phyloP scores from a whole-genome alignment of 805 yeast species.

The Pichia gijzeniarum region DNA sequence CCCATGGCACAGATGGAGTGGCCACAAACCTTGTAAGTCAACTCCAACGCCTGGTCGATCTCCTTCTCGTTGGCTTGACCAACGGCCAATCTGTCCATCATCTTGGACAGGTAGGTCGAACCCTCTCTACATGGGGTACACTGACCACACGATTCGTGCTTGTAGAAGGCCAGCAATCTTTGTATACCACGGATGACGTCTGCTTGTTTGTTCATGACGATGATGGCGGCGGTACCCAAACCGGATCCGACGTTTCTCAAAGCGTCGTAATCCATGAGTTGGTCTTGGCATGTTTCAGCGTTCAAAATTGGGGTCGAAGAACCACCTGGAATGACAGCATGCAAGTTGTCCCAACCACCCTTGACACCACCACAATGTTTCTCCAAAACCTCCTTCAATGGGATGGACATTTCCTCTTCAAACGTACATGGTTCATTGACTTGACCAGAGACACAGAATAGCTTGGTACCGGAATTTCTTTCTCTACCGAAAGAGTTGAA shows the following conservation, averaged over 20 bases:
- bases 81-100: slow-evolving; percentile 73
- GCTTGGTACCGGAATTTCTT: slow-evolving; percentile 76
- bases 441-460: slow-evolving; percentile 83
- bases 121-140: slow-evolving; percentile 96
- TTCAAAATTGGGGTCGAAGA: slow-evolving; percentile 81
- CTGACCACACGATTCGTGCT: slow-evolving; percentile 92
- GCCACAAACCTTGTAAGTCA: slow-evolving; percentile 83
- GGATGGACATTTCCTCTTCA: slow-evolving; percentile 91
- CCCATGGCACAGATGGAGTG: slow-evolving; percentile 91
- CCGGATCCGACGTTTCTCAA: slow-evolving; percentile 81
- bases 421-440: slow-evolving; percentile 91
- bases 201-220: slow-evolving; percentile 82
- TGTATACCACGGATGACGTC: slow-evolving; percentile 83
- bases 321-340: slow-evolving; percentile 88
- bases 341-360: slow-evolving; percentile 90
- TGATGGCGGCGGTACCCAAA: slow-evolving; percentile 89
- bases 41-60: slow-evolving; percentile 78
- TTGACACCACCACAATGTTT: slow-evolving; percentile 86
- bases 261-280: slow-evolving; percentile 84
- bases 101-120: slow-evolving; percentile 74
- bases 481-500: slow-evolving; percentile 79
- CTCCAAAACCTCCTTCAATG: slow-evolving; percentile 74
- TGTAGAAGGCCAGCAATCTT: slow-evolving; percentile 76
- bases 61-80: slow-evolving; percentile 81
- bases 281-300: slow-evolving; percentile 56